A percentile compares a stretch with the other conserved stretches of the same genome.
Evolutionary conservation across 208 protist genomes (phyloP).

Genomic region (Leishmania tropica): DNA sequence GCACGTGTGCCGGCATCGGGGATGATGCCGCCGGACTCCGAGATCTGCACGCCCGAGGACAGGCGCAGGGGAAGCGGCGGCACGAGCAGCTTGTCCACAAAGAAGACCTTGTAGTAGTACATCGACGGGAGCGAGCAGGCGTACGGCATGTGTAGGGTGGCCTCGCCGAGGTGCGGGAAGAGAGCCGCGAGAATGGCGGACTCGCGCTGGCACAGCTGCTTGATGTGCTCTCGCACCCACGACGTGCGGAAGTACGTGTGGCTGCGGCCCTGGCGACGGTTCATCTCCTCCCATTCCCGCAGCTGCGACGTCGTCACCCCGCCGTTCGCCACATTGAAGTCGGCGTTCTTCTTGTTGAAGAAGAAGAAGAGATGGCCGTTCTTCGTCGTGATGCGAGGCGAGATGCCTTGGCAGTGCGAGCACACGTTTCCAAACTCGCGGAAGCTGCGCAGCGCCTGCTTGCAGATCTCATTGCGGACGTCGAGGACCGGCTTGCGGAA

Average conservation of each 20-base stretch:
- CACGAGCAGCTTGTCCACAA: constrained; percentile 87
- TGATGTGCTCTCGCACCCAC: constrained; percentile 75
- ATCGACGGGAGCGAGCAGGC: constrained; percentile 48
- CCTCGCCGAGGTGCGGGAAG: constrained; percentile 84
- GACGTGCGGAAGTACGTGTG: constrained; percentile 72
- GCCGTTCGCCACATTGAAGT: constrained; percentile 60
- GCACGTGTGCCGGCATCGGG: constrained; percentile 69
- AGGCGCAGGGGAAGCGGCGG: constrained; percentile 85
- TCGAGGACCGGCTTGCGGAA: constrained; percentile 52
- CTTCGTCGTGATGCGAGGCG: constrained; percentile 73
- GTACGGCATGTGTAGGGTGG: constrained; percentile 60
- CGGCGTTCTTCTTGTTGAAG: constrained; percentile 65
- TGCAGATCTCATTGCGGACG: constrained; percentile 75
- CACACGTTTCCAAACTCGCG: constrained; percentile 65
- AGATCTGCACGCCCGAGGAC: constrained; percentile 76
- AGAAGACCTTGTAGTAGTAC: constrained; percentile 84
- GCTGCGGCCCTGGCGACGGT: constrained; percentile 61
- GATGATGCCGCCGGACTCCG: constrained; percentile 59
- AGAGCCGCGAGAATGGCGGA: constrained; percentile 60
- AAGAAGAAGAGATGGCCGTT: constrained; percentile 88
- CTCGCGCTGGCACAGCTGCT: constrained; percentile 81
- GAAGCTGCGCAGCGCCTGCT: constrained; percentile 69
- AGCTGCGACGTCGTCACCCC: constrained; percentile 60
- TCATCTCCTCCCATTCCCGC: constrained; percentile 65
- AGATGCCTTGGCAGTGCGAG: constrained; percentile 76